phyloP scores from a whole-genome alignment of 176 grass and related monocot species.

The Hordeum vulgare region DNA sequence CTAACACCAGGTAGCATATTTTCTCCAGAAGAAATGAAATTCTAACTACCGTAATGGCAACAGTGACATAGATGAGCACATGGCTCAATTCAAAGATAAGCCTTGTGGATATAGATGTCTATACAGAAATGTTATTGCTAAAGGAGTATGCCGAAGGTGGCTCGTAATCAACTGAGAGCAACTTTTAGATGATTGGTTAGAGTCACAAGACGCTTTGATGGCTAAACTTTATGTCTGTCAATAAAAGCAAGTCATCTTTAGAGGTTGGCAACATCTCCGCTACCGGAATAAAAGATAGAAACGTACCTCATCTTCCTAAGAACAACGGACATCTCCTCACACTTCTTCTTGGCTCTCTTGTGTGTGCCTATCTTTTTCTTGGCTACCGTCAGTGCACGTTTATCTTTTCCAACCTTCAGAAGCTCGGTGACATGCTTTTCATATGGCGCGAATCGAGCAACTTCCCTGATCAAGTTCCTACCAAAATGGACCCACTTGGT shows the following conservation, averaged over 20 bases:
- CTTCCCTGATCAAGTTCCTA: conserved; percentile 17
- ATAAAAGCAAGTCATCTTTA: conserved; percentile 25
- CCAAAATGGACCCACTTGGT: conserved; percentile 11
- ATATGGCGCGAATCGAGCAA: conserved; percentile 21
- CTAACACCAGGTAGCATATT: background rate
- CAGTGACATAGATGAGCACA: background rate
- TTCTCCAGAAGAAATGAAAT: background rate
- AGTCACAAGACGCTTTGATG: conserved; percentile 24
- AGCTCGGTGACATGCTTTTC: conserved; percentile 21
- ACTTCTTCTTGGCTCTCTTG: conserved; percentile 41
- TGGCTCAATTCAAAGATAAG: conserved; percentile 2
- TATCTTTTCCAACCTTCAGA: conserved; percentile 29
- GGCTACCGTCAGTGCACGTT: conserved; percentile 31
- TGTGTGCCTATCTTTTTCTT: conserved; percentile 42
- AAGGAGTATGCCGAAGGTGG: background rate
- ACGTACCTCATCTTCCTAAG: conserved; percentile 50
- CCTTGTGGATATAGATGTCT: background rate
- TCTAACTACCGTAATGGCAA: background rate
- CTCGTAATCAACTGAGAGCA: conserved; percentile 6
- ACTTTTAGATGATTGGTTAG: conserved; percentile 19
- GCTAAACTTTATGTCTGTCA: conserved; percentile 3
- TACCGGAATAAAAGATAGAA: conserved; percentile 17
- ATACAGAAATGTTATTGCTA: background rate
- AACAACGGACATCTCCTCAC: conserved; percentile 30
- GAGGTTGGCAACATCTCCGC: conserved; percentile 4